These are phyloP conservation scores for Primulina eburnea DNA, from an alignment of 257 asterid species.

Conservation along the genomic window DNA sequence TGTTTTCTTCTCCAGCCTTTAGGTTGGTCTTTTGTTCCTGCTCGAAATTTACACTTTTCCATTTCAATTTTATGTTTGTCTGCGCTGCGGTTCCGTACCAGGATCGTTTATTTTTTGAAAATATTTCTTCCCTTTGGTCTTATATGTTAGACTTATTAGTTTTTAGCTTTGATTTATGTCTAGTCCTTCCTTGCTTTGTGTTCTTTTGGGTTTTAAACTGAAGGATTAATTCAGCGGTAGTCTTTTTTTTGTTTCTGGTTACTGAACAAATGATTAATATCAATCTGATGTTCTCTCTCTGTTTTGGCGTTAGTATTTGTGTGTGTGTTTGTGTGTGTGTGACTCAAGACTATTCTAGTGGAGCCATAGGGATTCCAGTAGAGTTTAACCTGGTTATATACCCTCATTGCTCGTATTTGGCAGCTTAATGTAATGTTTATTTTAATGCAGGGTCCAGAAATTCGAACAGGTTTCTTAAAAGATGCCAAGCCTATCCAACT, in stretches of 20 bases:
- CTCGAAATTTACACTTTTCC: neutral
- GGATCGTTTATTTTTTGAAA: neutral
- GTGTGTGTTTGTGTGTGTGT: neutral
- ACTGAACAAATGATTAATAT: neutral
- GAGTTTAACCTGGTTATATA: neutral
- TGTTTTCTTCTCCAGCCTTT: no score
- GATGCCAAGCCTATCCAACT: neutral
- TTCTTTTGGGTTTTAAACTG: neutral
- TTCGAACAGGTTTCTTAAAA: slow-evolving; percentile 1
- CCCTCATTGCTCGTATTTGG: neutral
- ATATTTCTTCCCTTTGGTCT: neutral
- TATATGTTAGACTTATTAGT: neutral
- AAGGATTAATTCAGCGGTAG: neutral
- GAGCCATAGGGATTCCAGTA: neutral
- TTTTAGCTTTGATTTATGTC: neutral
- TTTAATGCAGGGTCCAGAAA: neutral
- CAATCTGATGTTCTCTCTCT: neutral
- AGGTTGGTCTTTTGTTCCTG: neutral
- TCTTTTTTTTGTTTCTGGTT: neutral
- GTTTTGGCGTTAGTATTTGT: no score
- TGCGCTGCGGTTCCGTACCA: neutral
- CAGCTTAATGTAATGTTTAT: neutral
- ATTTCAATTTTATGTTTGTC: neutral
- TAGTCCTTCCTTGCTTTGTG: neutral
- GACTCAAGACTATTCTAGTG: neutral